A percentile compares a stretch with the other conserved stretches of the same genome.
These are phyloP conservation scores for Coemansia sp. DNA, from an alignment of 371 early-diverging fungal genomes.

Conservation along the genomic window DNA sequence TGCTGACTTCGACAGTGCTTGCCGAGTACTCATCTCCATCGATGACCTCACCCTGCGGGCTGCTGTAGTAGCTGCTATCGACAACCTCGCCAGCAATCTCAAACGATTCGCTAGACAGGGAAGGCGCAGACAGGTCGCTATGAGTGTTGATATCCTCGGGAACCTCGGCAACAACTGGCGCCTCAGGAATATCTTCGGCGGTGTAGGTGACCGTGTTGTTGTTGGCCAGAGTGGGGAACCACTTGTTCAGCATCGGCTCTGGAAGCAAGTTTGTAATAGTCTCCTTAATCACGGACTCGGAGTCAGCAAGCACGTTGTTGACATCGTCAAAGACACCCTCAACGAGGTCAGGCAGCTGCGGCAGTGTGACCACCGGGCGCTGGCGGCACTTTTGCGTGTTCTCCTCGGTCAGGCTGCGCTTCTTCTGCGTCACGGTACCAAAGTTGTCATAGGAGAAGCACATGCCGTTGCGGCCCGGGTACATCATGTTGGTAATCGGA, in stretches of 20 bases:
- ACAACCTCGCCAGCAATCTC: constrained; percentile 8
- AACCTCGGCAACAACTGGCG: constrained; percentile 17
- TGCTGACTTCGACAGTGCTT: constrained; percentile 9
- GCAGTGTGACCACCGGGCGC: neutral
- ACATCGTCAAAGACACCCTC: constrained; percentile 16
- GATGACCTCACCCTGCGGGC: neutral
- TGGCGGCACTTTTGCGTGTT: constrained; percentile 3
- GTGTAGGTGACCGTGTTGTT: constrained; percentile 19
- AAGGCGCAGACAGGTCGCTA: constrained; percentile 5
- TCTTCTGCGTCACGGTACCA: constrained; percentile 4
- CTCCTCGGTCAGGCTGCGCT: constrained; percentile 9
- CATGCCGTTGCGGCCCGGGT: constrained; percentile 42
- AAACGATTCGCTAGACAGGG: constrained; percentile 2
- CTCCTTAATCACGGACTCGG: constrained; percentile 26
- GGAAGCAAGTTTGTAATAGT: constrained; percentile 22
- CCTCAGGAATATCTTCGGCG: constrained; percentile 13
- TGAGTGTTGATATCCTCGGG: neutral
- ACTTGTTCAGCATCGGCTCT: constrained; percentile 29
- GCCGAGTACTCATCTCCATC: neutral
- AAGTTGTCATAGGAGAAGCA: constrained; percentile 51
- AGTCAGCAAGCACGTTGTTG: constrained; percentile 35
- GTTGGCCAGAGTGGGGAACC: constrained; percentile 41
- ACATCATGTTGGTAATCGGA: constrained; percentile 30
- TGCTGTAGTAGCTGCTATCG: constrained; percentile 10
- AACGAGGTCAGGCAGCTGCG: constrained; percentile 5